Conservation (phyloP, 257 asterid species). For the Solanum pimpinellifolium region DNA sequence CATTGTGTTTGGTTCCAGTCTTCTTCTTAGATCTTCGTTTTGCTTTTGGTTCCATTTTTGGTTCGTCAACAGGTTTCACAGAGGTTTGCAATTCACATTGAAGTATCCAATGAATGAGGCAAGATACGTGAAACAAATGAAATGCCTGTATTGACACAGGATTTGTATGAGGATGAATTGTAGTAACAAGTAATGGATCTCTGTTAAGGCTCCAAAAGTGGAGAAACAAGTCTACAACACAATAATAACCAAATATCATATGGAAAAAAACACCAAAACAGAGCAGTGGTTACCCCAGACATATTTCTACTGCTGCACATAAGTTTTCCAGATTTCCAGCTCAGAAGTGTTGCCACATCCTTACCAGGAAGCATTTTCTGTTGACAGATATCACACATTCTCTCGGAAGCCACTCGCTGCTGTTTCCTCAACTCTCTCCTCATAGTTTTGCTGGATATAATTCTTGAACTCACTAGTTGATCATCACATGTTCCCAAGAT, state of each 20-base stretch:
- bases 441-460: slow-evolving; percentile 53
- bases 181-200: not conserved
- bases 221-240: not conserved
- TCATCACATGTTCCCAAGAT: slow-evolving; percentile 53
- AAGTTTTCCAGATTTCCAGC: slow-evolving; percentile 70
- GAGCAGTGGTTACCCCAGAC: slow-evolving; percentile 55
- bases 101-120: slow-evolving; percentile 84
- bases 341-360: slow-evolving; percentile 82
- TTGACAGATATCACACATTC: slow-evolving; percentile 80
- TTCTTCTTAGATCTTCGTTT: slow-evolving; percentile 45
- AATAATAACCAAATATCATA: not conserved
- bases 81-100: slow-evolving; percentile 59
- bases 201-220: not conserved
- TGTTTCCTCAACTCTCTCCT: slow-evolving; percentile 68
- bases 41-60: slow-evolving; percentile 25
- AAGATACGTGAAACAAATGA: slow-evolving; percentile 75
- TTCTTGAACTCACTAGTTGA: slow-evolving; percentile 48
- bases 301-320: slow-evolving; percentile 85
- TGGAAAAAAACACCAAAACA: not conserved
- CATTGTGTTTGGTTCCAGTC: slow-evolving; percentile 33
- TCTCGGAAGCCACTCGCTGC: slow-evolving; percentile 58
- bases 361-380: slow-evolving; percentile 76
- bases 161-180: not conserved
- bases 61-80: slow-evolving; percentile 25
- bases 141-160: slow-evolving; percentile 48